Conservation (phyloP, 495 filamentous ascomycete species). For the Aspergillus diversus region DNA sequence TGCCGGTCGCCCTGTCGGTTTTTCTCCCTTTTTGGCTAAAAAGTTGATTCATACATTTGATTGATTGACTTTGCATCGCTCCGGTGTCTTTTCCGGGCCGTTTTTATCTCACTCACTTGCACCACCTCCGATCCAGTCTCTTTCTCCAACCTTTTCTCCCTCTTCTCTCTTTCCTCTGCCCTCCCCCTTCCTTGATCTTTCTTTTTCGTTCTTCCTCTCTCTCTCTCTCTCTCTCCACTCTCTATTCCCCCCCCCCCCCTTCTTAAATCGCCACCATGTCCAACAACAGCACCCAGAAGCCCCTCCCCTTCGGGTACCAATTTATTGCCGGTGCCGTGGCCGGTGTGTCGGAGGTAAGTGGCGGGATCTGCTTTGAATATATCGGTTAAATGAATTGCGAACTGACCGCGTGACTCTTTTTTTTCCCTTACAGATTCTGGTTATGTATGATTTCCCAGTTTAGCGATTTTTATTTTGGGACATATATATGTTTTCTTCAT, state of each 20-base stretch:
- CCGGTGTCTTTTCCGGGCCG: constrained; percentile 19
- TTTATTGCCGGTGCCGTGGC: constrained; percentile 88
- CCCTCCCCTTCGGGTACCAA: constrained; percentile 83
- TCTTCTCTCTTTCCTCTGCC: constrained; percentile 11
- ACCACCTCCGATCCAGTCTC: background rate
- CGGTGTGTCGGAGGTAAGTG: constrained; percentile 85
- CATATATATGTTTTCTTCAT: background rate
- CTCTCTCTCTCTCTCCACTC: constrained; percentile 11
- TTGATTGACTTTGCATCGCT: constrained; percentile 1
- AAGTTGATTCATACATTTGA: too few species aligned
- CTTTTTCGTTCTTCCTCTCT: constrained; percentile 23
- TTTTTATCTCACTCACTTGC: constrained; percentile 2
- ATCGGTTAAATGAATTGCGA: constrained; percentile 8
- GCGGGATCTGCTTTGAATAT: background rate
- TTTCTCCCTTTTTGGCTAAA: too few species aligned
- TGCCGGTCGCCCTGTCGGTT: too few species aligned
- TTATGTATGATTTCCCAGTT: constrained; percentile 63
- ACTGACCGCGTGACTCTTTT: constrained; percentile 33
- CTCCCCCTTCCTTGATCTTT: constrained; percentile 19
- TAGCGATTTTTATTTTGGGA: background rate
- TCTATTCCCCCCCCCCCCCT: background rate
- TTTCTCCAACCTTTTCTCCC: constrained; percentile 13
- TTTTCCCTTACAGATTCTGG: constrained; percentile 65
- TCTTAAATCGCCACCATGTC: constrained; percentile 56
- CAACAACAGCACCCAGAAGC: constrained; percentile 56